A percentile compares a stretch with the other conserved stretches of the same genome.
phyloP scores from a whole-genome alignment of 495 filamentous ascomycete species.

The Chaetomium fimeti region DNA sequence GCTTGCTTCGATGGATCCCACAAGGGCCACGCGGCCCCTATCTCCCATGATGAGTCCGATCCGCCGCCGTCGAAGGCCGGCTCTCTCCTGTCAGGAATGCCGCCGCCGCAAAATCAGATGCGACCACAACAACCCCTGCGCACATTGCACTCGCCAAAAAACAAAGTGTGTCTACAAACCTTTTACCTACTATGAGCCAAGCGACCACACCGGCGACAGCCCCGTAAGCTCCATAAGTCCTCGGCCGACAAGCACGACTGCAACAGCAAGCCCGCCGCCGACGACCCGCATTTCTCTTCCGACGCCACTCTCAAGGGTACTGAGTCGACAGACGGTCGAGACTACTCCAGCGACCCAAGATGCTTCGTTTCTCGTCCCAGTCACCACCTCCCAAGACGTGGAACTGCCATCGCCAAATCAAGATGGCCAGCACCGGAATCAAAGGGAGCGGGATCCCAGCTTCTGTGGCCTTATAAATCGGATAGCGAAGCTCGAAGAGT shows the following conservation, averaged over 20 bases:
- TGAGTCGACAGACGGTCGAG: neutral
- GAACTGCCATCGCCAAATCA: neutral
- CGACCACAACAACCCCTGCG: constrained; percentile 5
- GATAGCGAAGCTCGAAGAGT: neutral
- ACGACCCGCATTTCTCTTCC: neutral
- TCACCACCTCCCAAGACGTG: neutral
- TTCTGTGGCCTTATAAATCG: neutral
- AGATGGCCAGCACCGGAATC: neutral
- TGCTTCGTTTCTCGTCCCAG: neutral
- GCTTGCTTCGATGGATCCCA: neutral
- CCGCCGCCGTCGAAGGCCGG: constrained; percentile 7
- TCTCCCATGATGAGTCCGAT: no score
- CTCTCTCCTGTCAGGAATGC: constrained; percentile 6
- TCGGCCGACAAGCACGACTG: neutral
- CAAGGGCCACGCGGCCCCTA: neutral
- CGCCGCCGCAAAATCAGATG: constrained; percentile 11
- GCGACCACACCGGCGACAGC: neutral
- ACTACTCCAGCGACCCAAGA: neutral
- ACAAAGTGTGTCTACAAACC: neutral
- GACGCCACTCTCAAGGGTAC: neutral
- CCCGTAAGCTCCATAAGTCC: neutral
- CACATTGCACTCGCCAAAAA: neutral
- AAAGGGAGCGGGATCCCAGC: neutral
- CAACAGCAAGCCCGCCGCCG: neutral
- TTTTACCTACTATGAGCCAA: neutral